These are phyloP conservation scores for Annulohypoxylon truncatum DNA, from an alignment of 2,329 filamentous ascomycete genomes.

Conservation along the genomic window DNA sequence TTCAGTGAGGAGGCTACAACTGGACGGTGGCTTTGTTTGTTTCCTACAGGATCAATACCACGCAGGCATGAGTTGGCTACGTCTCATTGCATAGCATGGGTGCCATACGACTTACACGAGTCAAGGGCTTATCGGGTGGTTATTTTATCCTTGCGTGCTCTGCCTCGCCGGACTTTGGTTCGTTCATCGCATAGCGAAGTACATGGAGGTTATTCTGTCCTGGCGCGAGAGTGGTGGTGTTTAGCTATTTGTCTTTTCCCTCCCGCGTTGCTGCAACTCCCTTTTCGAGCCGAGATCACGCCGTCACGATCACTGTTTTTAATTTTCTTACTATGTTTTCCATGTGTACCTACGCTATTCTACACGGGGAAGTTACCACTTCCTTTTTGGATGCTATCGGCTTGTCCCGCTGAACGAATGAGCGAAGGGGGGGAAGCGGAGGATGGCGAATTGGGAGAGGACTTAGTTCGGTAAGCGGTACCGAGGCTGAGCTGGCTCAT, in stretches of 20 bases:
- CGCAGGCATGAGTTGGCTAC: constrained; percentile 26
- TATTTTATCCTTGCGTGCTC: constrained; percentile 28
- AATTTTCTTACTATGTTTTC: constrained; percentile 12
- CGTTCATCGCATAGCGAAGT: constrained; percentile 33
- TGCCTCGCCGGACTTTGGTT: constrained; percentile 14
- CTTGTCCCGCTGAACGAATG: constrained; percentile 12
- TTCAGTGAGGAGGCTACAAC: constrained; percentile 3
- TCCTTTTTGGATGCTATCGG: constrained; percentile 14
- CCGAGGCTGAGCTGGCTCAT: constrained; percentile 20
- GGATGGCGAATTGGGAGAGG: constrained; percentile 8
- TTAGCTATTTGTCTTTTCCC: constrained; percentile 23
- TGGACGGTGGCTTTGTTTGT: constrained; percentile 30
- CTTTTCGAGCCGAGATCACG: constrained; percentile 25
- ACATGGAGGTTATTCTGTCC: constrained; percentile 26
- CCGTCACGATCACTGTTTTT: constrained; percentile 36
- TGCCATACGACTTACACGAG: constrained; percentile 23
- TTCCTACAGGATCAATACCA: constrained; percentile 26
- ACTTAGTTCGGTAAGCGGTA: constrained; percentile 20
- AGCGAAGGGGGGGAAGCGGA: background rate
- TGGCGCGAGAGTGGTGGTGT: constrained; percentile 15
- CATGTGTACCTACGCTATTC: constrained; percentile 18
- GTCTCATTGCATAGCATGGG: constrained; percentile 35
- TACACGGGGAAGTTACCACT: constrained; percentile 10
- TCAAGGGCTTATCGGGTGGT: constrained; percentile 24
- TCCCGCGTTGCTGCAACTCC: constrained; percentile 14